Evolutionary conservation across 2,329 filamentous ascomycete genomes (phyloP), one percentile per base, ranked within the genome.

Genomic region (Chaetomium sp.): DNA sequence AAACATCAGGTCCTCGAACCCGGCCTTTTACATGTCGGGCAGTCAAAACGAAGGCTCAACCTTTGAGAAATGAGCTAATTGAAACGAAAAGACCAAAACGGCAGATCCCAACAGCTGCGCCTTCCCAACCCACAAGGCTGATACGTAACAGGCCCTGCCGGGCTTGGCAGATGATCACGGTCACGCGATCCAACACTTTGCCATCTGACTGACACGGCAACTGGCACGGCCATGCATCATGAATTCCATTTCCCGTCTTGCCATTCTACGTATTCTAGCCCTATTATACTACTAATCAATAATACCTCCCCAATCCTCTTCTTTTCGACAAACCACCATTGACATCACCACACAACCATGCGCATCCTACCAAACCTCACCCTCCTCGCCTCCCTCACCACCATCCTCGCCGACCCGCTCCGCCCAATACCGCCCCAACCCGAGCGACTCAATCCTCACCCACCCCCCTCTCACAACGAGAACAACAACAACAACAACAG

Each of bases 121-220:
- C 25, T 51, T 29, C 42, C n/a, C 19, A n/a, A n/a, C n/a, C 16
- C 42, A n/a, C n/a, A 21, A 47, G 42, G 42, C 42, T 47, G 42
- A 21, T n/a, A 47, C 42, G 19, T 47, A 3, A 19, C 13, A 21
- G 42, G 42, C 38, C n/a, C 60, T 45, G 31, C 54, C 61, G 13
- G 29, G 57, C 57, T 51, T 51, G 57, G 65, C 65, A 33, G 31
- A 47, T 59, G 58, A 58, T 21, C 45, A 29, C 59, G 57, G 63
- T 67, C 66, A 67, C 63, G 65, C 60, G 65, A 50, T 38, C 19
- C 35, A 23, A 57, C 53, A 38, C 35, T 38, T 47, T 21, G 42
- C 55, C 51, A 16, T 23, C 25, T 57, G 56, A 65, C 50, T 62
- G 56, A 65, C 50, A 27, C 35, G 45, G n/a, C 27, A 29, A 29